Conservation (phyloP, 768 basidiomycete species). For the Psilocybe tampanensis region DNA sequence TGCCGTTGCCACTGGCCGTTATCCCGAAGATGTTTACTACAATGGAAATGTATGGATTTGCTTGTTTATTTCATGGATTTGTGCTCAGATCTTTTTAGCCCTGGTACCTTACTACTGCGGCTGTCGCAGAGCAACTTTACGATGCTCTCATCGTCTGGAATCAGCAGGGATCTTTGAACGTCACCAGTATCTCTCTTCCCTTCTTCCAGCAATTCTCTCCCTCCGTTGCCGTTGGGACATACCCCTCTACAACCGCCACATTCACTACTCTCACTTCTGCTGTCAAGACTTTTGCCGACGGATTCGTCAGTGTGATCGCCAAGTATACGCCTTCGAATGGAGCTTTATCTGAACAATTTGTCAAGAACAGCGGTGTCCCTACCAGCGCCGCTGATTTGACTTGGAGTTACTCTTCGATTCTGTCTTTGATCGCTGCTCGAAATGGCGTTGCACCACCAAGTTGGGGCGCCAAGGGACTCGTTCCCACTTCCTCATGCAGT, state of each 20-base stretch:
- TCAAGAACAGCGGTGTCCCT: constrained; percentile 49
- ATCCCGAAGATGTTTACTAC: constrained; percentile 73
- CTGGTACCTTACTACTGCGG: constrained; percentile 74
- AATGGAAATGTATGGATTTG: constrained; percentile 62
- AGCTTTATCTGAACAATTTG: constrained; percentile 65
- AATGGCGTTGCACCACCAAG: constrained; percentile 47
- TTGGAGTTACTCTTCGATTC: constrained; percentile 74
- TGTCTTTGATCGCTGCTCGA: constrained; percentile 63
- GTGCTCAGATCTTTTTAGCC: constrained; percentile 41
- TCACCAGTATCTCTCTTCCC: constrained; percentile 63
- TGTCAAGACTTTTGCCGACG: constrained; percentile 63
- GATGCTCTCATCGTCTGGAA: constrained; percentile 72
- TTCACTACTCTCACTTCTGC: constrained; percentile 52
- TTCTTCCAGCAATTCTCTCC: constrained; percentile 71
- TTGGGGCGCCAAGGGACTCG: constrained; percentile 69
- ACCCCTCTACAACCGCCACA: constrained; percentile 45
- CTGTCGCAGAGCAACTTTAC: constrained; percentile 81
- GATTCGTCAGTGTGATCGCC: constrained; percentile 59
- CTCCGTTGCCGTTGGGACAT: constrained; percentile 53
- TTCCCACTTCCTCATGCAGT: constrained; percentile 44
- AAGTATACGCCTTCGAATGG: constrained; percentile 67
- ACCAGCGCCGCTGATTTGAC: constrained; percentile 71
- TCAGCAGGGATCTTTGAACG: constrained; percentile 44
- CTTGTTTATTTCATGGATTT: not conserved
- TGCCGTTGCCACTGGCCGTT: constrained; percentile 75